phyloP scores from a whole-genome alignment of 2,329 filamentous ascomycete species.

The Periconia sp. region DNA sequence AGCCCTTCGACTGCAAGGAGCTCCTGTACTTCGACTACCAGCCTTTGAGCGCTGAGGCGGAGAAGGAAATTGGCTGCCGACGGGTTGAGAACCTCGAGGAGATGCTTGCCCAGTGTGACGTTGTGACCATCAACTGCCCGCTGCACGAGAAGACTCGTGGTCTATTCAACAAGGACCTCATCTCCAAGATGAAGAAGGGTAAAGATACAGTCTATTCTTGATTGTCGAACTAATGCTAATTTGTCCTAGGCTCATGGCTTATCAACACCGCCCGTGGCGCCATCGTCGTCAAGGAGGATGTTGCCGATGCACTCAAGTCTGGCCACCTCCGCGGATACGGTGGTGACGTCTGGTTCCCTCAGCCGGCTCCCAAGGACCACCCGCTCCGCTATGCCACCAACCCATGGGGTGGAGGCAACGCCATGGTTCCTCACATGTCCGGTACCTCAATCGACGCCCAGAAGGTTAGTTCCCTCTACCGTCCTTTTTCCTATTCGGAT shows the following conservation, averaged over 20 bases:
- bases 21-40: slow-evolving; percentile 99
- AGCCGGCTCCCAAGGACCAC: slow-evolving; percentile 94
- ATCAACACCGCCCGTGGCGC: slow-evolving; percentile 98
- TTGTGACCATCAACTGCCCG: slow-evolving; percentile 99
- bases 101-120: slow-evolving; percentile 90
- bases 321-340: slow-evolving; percentile 91
- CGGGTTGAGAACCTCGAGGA: slow-evolving; percentile 90
- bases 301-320: slow-evolving; percentile 87
- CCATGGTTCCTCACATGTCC: slow-evolving; percentile 99
- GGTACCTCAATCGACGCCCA: slow-evolving; percentile 98
- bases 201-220: slow-evolving; percentile 29
- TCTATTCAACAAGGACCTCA: slow-evolving; percentile 98
- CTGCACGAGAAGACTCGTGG: slow-evolving; percentile 97
- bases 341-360: slow-evolving; percentile 95
- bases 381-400: slow-evolving; percentile 90
- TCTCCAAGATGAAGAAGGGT: slow-evolving; percentile 99
- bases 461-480: slow-evolving; percentile 54
- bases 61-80: slow-evolving; percentile 94
- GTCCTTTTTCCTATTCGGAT: slow-evolving; percentile 21
- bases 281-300: slow-evolving; percentile 99
- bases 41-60: slow-evolving; percentile 80
- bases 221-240: slow-evolving; percentile 7
- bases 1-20: slow-evolving; percentile 99
- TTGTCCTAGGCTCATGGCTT: slow-evolving; percentile 79
- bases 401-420: slow-evolving; percentile 95